A percentile compares a stretch with the other conserved stretches of the same genome.
These are phyloP conservation scores for Tilletia caries DNA, from an alignment of 1,284 basidiomycete species.

Conservation along the genomic window DNA sequence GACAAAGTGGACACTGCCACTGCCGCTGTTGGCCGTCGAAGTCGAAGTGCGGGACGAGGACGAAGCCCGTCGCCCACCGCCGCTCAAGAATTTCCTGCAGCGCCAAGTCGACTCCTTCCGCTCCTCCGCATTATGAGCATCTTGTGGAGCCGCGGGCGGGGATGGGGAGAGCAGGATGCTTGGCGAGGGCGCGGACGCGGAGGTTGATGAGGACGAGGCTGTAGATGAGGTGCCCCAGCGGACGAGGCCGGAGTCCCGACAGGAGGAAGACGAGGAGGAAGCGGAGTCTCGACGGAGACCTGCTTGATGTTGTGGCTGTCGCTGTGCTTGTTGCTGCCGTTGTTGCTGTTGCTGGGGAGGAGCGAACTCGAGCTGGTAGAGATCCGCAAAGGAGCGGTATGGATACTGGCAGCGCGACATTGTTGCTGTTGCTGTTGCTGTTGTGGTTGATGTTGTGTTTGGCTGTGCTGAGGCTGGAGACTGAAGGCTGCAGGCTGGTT, in stretches of 20 bases:
- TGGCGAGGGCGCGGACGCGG: neutral
- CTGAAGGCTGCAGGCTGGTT: too few species aligned
- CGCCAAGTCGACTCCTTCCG: neutral
- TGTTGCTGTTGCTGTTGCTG: neutral
- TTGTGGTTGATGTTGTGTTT: neutral
- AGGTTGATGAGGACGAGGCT: neutral
- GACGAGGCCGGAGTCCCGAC: neutral
- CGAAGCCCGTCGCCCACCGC: neutral
- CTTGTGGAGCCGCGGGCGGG: neutral
- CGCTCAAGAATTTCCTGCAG: neutral
- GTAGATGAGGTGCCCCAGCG: conserved; percentile 1
- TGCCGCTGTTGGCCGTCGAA: neutral
- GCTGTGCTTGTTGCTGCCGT: neutral
- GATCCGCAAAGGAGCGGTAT: neutral
- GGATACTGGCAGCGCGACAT: conserved; percentile 5
- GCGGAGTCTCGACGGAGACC: neutral
- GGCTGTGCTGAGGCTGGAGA: too few species aligned
- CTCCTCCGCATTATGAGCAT: too few species aligned
- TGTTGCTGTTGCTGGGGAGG: too few species aligned
- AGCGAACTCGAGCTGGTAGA: conserved; percentile 11
- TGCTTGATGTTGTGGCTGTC: neutral
- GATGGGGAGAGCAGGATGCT: neutral
- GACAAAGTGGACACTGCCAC: neutral
- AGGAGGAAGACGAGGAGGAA: neutral
- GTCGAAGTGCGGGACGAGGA: neutral